Evolutionary conservation across 257 asterid species (phyloP), one percentile per base, ranked within the genome.

Genomic region (Striga asiatica): DNA sequence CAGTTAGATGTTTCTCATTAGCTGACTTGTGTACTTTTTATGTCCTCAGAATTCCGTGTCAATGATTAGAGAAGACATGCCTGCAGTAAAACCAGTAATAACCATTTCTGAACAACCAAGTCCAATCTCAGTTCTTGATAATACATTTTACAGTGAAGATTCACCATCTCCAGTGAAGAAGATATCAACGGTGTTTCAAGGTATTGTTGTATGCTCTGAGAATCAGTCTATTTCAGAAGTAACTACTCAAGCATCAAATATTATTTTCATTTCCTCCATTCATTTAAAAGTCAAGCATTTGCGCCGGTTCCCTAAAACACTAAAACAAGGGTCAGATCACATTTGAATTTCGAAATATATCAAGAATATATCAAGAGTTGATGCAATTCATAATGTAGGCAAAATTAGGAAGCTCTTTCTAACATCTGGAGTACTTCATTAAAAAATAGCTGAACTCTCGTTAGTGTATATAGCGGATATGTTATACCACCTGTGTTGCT

Each of bases 71-170:
- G 81, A 81, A 70, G 65, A 65, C 71, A 58, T 53, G 54, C 64
- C 73, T 70, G 59, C 78, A 47, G 78, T 72, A 43, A 79, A 78
- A 62, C 71, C 66, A 28, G 69, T 62, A 22, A 71, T 69, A 62
- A 34, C 69, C 71, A 72, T 74, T 66, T 55, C 61, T 38, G 99
- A 92, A 73, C 97, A 82, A 59, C 99, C 99, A 35, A 88, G 98
- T 65, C 98, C 98, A 6, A 81, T 84, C 63, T 87, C 98, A 34
- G 97, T 92, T 61, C 95, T 92, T 50, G 94, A 88, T 48, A 69
- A 79, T 53, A 22, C 84, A 68, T 82, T 88, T 69, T 82, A 75
- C 50, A 42, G 72, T 39, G 97, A 92, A 71, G 98, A 82, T 58
- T 72, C 88, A 70, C 93, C 91, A 43, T 88, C 98, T 61, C 98